Evolutionary conservation across 352 stramenopile species (phyloP), one percentile per base, ranked within the genome.

Genomic region (Globisporangium takayamanum): DNA sequence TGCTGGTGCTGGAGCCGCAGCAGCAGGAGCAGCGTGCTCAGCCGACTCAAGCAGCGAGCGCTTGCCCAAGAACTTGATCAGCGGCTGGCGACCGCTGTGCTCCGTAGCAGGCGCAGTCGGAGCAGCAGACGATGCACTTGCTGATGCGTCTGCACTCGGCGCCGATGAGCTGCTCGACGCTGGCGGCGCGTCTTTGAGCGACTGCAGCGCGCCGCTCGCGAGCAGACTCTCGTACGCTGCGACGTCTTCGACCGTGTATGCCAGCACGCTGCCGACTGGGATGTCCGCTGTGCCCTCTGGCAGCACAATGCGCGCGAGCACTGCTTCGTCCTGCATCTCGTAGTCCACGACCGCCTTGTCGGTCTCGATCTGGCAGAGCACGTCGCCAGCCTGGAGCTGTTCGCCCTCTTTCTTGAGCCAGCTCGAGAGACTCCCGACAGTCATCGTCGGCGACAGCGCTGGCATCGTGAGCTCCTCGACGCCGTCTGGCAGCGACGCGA

Each of bases 311-410:
- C 96, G 97, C 46, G 94, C 96, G 55, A 99, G 68, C 44, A 98
- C 76, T 16, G 77, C 86, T n/a, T 99, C 97, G 73, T 99, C 96
- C 76, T 98, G 89, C 50, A 97, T 92, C 78, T 99, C 97, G 71
- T 98, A 99, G 76, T 99, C 96, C 46, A 99, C 96, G 22, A 96
- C 96, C 36, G 97, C 97, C 78, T 99, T 99, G 82, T 99, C 97
- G 15, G 97, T 99, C 75, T 99, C 96, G 58, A 99, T 93, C 58
- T 98, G 87, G 70, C 91, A 98, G 28, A 99, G 71, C 25, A 98
- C 87, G 70, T 98, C 91, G 41, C 96, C 96, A 0, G 95, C 81
- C 25, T 66, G 62, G 59, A 98, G 89, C 49, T 83, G 65, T 15
- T 97, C 88, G 53, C 96, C 96, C 60, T 97, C 90, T 37, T 87